phyloP scores from a whole-genome alignment of 371 early-diverging fungal species.

The Syncephalastrum monosporum region DNA sequence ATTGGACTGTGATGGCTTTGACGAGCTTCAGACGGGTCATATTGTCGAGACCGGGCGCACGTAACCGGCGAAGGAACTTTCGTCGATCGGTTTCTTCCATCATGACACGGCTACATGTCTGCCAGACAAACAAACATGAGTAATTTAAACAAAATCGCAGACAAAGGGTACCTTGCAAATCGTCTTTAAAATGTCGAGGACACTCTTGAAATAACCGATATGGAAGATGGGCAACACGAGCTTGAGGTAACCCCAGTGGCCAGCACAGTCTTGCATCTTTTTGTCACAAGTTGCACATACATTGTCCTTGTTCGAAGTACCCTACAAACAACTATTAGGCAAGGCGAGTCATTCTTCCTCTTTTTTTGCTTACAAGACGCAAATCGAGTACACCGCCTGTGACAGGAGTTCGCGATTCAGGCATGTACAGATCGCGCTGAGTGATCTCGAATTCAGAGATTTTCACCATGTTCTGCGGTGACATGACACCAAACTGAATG shows the following conservation, averaged over 20 bases:
- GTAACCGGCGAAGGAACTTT: constrained; percentile 65
- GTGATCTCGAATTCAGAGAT: constrained; percentile 88
- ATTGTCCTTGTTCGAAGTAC: constrained; percentile 83
- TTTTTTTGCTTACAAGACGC: constrained; percentile 64
- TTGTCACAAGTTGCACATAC: constrained; percentile 94
- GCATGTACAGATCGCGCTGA: constrained; percentile 90
- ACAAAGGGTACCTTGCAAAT: constrained; percentile 88
- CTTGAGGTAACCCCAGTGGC: constrained; percentile 98
- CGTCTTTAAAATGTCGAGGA: constrained; percentile 88
- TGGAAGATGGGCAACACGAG: constrained; percentile 98
- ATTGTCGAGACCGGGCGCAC: constrained; percentile 83
- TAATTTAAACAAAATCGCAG: not conserved
- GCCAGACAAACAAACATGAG: constrained; percentile 3
- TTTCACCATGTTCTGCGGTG: constrained; percentile 80
- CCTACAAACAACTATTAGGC: constrained; percentile 46
- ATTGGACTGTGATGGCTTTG: constrained; percentile 82
- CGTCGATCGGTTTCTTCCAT: constrained; percentile 83
- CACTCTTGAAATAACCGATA: constrained; percentile 94
- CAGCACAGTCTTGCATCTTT: constrained; percentile 91
- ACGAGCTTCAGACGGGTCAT: constrained; percentile 72
- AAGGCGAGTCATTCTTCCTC: not conserved
- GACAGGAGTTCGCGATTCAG: constrained; percentile 77
- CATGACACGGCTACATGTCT: constrained; percentile 87
- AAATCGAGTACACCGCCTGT: constrained; percentile 89
- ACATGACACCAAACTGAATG: constrained; percentile 90